Evolutionary conservation across 768 basidiomycete genomes (phyloP).

Genomic region (Suillus variegatus): DNA sequence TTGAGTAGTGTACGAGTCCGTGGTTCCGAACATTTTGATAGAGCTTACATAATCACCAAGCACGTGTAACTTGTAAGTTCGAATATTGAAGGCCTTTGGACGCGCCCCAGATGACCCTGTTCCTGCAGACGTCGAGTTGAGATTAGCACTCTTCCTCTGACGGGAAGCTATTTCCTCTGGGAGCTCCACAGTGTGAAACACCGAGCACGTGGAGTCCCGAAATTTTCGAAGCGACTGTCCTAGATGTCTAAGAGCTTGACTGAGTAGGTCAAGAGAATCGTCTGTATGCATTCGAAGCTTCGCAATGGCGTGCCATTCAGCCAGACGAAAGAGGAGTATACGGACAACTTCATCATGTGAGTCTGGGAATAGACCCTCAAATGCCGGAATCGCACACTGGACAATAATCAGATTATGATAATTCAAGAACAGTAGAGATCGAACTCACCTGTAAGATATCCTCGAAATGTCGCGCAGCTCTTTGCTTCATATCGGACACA

Average conservation of each 20-base stretch:
- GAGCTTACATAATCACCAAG: background rate
- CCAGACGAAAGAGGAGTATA: constrained; percentile 22
- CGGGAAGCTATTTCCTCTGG: constrained; percentile 20
- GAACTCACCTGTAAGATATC: constrained; percentile 15
- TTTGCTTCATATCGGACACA: constrained; percentile 38
- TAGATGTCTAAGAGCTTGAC: background rate
- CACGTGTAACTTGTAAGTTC: constrained; percentile 7
- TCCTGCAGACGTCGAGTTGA: background rate
- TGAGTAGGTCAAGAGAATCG: background rate
- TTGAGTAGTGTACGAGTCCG: constrained; percentile 35
- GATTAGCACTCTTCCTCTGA: background rate
- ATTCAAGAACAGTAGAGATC: background rate
- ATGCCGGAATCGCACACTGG: constrained; percentile 39
- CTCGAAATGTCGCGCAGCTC: constrained; percentile 17
- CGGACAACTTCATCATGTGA: constrained; percentile 22
- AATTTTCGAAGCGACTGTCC: background rate
- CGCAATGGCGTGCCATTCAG: constrained; percentile 18
- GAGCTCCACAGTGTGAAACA: constrained; percentile 21
- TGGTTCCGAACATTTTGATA: constrained; percentile 32
- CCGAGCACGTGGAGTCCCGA: background rate
- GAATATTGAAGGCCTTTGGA: constrained; percentile 12
- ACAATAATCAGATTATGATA: background rate
- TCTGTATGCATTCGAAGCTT: constrained; percentile 13
- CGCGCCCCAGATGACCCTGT: background rate
- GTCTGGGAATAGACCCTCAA: constrained; percentile 38